A percentile compares a stretch with the other conserved stretches of the same genome.
Evolutionary conservation across 352 stramenopile species (phyloP).

Genomic region (Albugo candida): DNA sequence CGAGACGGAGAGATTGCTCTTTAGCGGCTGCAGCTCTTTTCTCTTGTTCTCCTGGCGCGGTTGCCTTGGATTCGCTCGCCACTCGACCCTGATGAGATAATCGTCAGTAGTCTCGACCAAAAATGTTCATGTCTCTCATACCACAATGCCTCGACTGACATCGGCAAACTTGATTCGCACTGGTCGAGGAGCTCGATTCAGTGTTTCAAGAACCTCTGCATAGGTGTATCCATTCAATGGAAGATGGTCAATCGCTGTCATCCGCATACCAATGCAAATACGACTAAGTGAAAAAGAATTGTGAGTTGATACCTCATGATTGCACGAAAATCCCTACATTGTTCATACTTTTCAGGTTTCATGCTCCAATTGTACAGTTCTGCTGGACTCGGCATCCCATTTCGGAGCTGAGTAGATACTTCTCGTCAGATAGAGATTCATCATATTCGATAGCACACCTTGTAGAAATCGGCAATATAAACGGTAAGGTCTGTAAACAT

Average conservation of each 20-base stretch:
- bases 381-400: conserved; percentile 58
- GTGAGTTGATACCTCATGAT: neutral
- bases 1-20: conserved; percentile 41
- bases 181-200: conserved; percentile 39
- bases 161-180: conserved; percentile 73
- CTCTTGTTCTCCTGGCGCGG: conserved; percentile 25
- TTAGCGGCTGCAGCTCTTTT: conserved; percentile 37
- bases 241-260: conserved; percentile 66
- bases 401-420: conserved; percentile 9
- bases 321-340: neutral
- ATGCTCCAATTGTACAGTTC: conserved; percentile 84
- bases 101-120: too few species aligned
- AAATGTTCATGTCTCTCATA: conserved; percentile 6
- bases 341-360: conserved; percentile 56
- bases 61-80: neutral
- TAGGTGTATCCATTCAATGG: conserved; percentile 62
- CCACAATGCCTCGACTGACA: conserved; percentile 63
- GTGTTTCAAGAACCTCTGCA: conserved; percentile 50
- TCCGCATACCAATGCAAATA: conserved; percentile 55
- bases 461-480: conserved; percentile 69
- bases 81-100: conserved; percentile 20
- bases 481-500: conserved; percentile 57
- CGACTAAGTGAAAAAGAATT: conserved; percentile 12
- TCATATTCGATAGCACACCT: conserved; percentile 13
- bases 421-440: conserved; percentile 4